Conservation (phyloP, 1,139 yeast genomes). For the Saccharomyces hybrid region DNA sequence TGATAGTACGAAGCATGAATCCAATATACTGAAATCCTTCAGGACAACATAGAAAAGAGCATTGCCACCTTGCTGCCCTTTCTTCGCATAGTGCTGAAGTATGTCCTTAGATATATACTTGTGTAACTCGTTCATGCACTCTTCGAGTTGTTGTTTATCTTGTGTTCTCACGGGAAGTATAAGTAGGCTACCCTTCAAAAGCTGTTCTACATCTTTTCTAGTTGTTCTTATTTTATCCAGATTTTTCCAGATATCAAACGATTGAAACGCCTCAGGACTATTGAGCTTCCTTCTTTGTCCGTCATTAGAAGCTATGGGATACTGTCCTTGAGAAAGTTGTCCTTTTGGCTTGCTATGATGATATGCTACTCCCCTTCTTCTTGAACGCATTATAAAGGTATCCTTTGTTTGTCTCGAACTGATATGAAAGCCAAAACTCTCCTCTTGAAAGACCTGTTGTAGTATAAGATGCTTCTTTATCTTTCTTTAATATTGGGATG, state of each 20-base stretch:
- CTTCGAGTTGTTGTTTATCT: constrained; percentile 4
- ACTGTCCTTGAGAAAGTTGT: neutral
- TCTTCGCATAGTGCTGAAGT: constrained; percentile 6
- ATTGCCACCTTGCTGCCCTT: neutral
- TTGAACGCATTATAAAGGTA: neutral
- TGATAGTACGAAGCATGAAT: constrained; percentile 22
- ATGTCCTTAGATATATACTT: constrained; percentile 15
- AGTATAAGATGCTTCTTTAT: neutral
- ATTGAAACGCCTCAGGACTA: constrained; percentile 8
- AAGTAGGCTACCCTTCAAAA: constrained; percentile 19
- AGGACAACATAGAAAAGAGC: constrained; percentile 9
- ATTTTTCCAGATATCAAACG: constrained; percentile 24
- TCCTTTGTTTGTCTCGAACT: neutral
- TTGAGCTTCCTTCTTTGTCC: neutral
- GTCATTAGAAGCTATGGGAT: neutral
- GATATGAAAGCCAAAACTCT: neutral
- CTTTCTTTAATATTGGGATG: neutral
- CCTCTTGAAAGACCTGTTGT: neutral
- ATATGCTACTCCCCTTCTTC: neutral
- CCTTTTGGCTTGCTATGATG: neutral
- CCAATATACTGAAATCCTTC: constrained; percentile 17
- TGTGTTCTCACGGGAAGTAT: constrained; percentile 9
- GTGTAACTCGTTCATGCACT: constrained; percentile 13
- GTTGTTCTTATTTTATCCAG: constrained; percentile 18
- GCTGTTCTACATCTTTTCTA: constrained; percentile 10